A percentile compares a stretch with the other conserved stretches of the same genome.
Evolutionary conservation across 257 asterid species (phyloP).

Genomic region (Sherardia arvensis): DNA sequence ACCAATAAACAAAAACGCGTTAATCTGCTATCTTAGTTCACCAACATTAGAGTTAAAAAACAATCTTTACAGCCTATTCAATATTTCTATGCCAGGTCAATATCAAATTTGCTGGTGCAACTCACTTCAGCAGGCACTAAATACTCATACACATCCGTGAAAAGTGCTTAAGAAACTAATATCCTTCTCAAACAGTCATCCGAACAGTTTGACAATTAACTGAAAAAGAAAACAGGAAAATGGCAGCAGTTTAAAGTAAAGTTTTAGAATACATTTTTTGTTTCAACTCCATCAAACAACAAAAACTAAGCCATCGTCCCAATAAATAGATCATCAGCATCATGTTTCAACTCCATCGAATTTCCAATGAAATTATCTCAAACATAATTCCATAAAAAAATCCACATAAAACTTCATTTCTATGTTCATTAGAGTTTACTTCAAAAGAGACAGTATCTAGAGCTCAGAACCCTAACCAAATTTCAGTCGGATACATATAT

Average conservation of each 20-base stretch:
- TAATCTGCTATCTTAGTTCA: neutral
- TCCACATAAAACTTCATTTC: neutral
- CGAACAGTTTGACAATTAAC: neutral
- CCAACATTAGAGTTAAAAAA: neutral
- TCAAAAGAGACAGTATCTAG: neutral
- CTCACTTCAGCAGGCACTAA: neutral
- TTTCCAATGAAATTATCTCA: neutral
- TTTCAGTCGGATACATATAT: neutral
- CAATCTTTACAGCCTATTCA: neutral
- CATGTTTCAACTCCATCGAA: neutral
- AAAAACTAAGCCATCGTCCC: too few species aligned
- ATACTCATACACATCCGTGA: too few species aligned
- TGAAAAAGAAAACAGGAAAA: neutral
- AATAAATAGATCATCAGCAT: neutral
- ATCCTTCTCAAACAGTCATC: neutral
- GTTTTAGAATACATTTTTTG: neutral
- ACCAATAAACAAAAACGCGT: neutral
- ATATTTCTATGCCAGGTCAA: neutral
- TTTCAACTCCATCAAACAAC: too few species aligned
- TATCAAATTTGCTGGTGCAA: neutral
- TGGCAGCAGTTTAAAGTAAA: neutral
- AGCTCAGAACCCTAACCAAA: neutral
- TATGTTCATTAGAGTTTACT: neutral
- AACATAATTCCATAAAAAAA: too few species aligned
- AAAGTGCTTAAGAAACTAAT: neutral